Conservation (phyloP, 257 asterid genomes). For the Solanum dulcamara region DNA sequence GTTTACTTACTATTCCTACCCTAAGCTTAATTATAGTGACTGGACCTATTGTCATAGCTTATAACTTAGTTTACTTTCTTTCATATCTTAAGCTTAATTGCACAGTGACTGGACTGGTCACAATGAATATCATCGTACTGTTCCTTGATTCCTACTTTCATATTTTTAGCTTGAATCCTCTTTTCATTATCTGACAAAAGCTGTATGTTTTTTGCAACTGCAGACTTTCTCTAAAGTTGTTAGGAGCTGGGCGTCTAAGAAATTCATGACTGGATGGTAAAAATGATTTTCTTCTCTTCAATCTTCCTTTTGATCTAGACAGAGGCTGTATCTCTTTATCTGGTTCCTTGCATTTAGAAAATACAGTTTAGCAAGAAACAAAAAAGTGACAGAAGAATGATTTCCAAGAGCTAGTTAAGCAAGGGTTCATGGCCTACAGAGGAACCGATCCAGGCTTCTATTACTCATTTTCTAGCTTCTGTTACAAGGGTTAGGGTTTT, state of each 20-base stretch:
- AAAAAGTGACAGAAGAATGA: not conserved
- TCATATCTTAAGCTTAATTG: not conserved
- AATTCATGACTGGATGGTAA: slow-evolving; percentile 98
- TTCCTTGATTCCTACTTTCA: not conserved
- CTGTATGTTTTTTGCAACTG: slow-evolving; percentile 15
- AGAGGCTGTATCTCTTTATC: not conserved
- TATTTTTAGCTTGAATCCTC: not conserved
- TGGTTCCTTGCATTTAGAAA: not conserved
- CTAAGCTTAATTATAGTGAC: not conserved
- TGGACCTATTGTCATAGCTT: not conserved
- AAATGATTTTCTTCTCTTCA: slow-evolving; percentile 3
- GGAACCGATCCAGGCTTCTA: not conserved
- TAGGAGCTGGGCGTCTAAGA: slow-evolving; percentile 97
- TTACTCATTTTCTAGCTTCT: not conserved
- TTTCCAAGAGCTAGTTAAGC: not conserved
- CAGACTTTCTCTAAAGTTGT: slow-evolving; percentile 89
- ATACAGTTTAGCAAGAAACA: not conserved
- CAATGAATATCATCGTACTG: not conserved
- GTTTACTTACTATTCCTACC: not conserved
- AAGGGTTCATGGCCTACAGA: not conserved
- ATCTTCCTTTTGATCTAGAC: not conserved
- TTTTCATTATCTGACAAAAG: not conserved
- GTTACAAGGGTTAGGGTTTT: not conserved
- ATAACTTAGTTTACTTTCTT: not conserved
- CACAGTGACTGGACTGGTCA: not conserved